Percentiles rank a stretch among this genome's conserved stretches.
These are phyloP conservation scores for Arachis monticola DNA, from an alignment of 331 rosid genomes.

Conservation along the genomic window DNA sequence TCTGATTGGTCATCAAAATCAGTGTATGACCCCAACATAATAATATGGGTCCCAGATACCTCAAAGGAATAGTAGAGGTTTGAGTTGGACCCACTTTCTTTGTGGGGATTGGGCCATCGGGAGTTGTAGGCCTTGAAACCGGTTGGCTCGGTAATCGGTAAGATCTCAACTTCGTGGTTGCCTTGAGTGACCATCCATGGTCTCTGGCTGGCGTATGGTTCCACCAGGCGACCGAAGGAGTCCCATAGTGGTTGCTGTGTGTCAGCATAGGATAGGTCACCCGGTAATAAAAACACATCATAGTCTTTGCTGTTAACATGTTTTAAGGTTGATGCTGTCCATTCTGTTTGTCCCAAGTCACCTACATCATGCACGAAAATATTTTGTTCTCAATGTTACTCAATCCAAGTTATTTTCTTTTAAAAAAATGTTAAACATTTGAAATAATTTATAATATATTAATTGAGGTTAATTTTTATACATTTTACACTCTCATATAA, in stretches of 20 bases:
- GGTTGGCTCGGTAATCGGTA: constrained; percentile 47
- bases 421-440: too few species aligned
- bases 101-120: constrained; percentile 71
- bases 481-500: too few species aligned
- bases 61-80: constrained; percentile 75
- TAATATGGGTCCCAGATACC: constrained; percentile 49
- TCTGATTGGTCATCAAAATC: constrained; percentile 50
- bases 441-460: too few species aligned
- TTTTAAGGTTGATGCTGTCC: constrained; percentile 62
- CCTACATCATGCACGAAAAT: constrained; percentile 43
- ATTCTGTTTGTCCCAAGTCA: constrained; percentile 78
- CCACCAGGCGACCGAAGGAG: constrained; percentile 78
- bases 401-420: too few species aligned
- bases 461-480: too few species aligned
- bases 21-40: constrained; percentile 74
- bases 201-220: constrained; percentile 68
- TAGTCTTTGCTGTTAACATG: constrained; percentile 58
- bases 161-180: constrained; percentile 68
- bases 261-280: constrained; percentile 77
- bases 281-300: constrained; percentile 68
- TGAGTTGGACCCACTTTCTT: constrained; percentile 64
- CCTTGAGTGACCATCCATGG: constrained; percentile 88
- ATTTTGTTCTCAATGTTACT: too few species aligned
- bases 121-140: constrained; percentile 63
- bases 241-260: constrained; percentile 70